These are phyloP conservation scores for Backusella luteola DNA, from an alignment of 192 early-diverging fungal species.

Conservation along the genomic window DNA sequence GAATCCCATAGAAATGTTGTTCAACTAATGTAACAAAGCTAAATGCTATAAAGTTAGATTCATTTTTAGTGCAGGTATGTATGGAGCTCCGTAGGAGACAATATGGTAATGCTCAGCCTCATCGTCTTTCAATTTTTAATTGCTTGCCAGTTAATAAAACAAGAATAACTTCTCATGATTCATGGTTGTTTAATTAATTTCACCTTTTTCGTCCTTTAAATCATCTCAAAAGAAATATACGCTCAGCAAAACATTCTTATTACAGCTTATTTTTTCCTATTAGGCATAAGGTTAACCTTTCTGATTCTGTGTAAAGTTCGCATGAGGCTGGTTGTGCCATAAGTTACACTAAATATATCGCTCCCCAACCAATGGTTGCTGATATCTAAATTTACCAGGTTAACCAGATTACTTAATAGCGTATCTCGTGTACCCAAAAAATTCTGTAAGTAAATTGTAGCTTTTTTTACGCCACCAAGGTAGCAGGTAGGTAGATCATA, in stretches of 20 bases:
- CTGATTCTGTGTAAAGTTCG: background rate
- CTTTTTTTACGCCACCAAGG: background rate
- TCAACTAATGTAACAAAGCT: background rate
- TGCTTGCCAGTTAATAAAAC: background rate
- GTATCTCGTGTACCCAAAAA: background rate
- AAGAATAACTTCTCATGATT: background rate
- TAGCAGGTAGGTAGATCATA: background rate
- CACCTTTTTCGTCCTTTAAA: background rate
- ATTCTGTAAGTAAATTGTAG: background rate
- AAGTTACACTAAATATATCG: background rate
- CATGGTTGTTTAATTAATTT: background rate
- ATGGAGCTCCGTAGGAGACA: background rate
- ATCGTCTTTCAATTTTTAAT: background rate
- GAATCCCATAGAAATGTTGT: background rate
- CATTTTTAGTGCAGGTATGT: background rate
- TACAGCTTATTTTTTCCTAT: background rate
- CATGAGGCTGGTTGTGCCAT: background rate
- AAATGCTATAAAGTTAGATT: background rate
- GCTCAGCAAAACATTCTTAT: background rate
- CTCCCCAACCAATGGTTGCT: background rate
- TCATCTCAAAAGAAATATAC: background rate
- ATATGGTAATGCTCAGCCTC: background rate
- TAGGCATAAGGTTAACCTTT: background rate
- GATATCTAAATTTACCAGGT: background rate
- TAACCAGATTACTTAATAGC: background rate